Evolutionary conservation across 768 basidiomycete species (phyloP).

Genomic region (Boletus bicolor): DNA sequence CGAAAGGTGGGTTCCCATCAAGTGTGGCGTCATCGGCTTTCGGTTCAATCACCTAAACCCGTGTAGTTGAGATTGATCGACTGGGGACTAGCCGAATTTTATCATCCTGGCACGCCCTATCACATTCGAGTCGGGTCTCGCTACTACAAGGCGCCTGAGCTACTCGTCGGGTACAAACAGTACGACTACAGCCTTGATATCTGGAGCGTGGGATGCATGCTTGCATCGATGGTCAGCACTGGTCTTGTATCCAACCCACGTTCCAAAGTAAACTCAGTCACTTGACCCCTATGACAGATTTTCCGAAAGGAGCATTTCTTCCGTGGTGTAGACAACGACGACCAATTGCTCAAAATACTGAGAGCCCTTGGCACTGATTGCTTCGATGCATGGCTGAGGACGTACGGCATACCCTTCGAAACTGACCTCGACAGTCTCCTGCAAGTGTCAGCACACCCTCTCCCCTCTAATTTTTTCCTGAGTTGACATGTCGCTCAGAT

Average conservation of each 20-base stretch:
- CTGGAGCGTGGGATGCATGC: conserved; percentile 75
- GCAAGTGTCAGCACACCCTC: conserved; percentile 36
- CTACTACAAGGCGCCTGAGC: conserved; percentile 73
- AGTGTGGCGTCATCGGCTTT: not conserved
- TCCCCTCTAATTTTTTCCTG: not conserved
- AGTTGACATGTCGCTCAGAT: conserved; percentile 32
- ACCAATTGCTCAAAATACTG: conserved; percentile 68
- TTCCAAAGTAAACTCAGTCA: not conserved
- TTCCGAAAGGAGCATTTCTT: conserved; percentile 76
- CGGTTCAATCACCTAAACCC: not conserved
- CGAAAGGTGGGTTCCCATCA: conserved; percentile 43
- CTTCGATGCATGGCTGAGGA: conserved; percentile 56
- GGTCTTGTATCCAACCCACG: not conserved
- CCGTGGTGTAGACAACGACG: conserved; percentile 70
- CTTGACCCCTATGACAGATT: conserved; percentile 39
- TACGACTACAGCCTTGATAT: conserved; percentile 73
- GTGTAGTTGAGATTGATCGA: conserved; percentile 58
- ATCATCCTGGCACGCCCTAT: conserved; percentile 65
- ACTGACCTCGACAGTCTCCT: conserved; percentile 57
- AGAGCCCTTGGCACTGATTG: conserved; percentile 66
- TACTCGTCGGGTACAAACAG: conserved; percentile 66
- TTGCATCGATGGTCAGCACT: conserved; percentile 62
- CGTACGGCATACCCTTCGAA: conserved; percentile 65
- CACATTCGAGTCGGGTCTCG: conserved; percentile 70
- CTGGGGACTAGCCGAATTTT: conserved; percentile 78